Conservation (phyloP, 2,329 filamentous ascomycete genomes). For the Ophioceras dolichostomum region DNA sequence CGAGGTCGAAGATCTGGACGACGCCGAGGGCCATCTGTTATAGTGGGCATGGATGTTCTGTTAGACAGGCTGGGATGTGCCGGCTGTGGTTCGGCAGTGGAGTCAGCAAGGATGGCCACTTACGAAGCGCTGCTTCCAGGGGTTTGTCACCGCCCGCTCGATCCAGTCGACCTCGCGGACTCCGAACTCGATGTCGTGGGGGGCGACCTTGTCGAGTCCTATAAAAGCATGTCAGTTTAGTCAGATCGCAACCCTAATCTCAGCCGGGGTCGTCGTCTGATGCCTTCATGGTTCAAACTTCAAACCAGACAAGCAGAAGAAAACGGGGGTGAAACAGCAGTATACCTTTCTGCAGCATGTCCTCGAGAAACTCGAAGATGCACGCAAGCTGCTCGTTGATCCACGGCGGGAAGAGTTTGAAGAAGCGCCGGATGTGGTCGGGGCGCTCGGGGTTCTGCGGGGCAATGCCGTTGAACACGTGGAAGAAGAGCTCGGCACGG, state of each 20-base stretch:
- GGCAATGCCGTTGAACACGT: neutral
- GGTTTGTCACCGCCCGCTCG: neutral
- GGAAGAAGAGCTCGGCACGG: neutral
- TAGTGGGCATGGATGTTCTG: too few relatives aligned
- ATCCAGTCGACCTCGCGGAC: neutral
- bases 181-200: neutral
- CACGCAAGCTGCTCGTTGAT: neutral
- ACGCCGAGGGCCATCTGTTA: too few relatives aligned
- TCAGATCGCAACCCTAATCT: too few relatives aligned
- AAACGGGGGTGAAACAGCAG: too few relatives aligned
- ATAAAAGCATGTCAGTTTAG: neutral
- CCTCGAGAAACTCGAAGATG: neutral
- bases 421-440: neutral
- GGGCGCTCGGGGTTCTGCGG: neutral
- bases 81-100: too few relatives aligned
- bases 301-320: too few relatives aligned
- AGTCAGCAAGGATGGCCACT: too few relatives aligned
- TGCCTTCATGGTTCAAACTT: too few relatives aligned
- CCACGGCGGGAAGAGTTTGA: neutral
- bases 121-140: neutral
- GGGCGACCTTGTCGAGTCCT: neutral
- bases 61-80: too few relatives aligned
- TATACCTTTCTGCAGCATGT: too few relatives aligned
- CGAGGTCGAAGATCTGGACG: too few relatives aligned
- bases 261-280: too few relatives aligned